phyloP scores from a whole-genome alignment of 2,329 filamentous ascomycete species.

The Sordariomycetes sp. region DNA sequence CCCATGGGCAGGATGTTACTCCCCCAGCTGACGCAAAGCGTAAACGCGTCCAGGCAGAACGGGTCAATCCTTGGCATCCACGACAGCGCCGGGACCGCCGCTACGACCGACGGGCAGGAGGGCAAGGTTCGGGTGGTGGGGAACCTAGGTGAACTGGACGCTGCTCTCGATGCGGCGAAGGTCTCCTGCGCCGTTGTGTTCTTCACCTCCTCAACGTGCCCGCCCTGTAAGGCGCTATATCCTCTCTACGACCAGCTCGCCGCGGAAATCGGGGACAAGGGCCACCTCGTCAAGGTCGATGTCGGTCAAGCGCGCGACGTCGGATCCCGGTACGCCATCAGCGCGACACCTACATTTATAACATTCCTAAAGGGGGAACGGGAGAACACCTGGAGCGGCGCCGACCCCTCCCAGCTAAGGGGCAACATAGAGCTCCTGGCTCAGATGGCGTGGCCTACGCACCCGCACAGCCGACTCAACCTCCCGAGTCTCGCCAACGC shows the following conservation, averaged over 20 bases:
- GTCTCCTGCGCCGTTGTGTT: conserved; percentile 70
- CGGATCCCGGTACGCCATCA: conserved; percentile 51
- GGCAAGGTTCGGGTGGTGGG: neutral
- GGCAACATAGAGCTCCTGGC: conserved; percentile 62
- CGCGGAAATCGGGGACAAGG: conserved; percentile 53
- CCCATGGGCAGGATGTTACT: conserved; percentile 81
- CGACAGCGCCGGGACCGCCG: conserved; percentile 13
- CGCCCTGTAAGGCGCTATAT: conserved; percentile 73
- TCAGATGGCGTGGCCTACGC: conserved; percentile 60
- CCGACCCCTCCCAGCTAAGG: conserved; percentile 52
- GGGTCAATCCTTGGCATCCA: conserved; percentile 41
- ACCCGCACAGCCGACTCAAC: conserved; percentile 60
- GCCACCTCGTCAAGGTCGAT: conserved; percentile 72
- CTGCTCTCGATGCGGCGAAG: conserved; percentile 48
- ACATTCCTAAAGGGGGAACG: conserved; percentile 68
- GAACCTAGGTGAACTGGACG: conserved; percentile 4
- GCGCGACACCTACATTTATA: conserved; percentile 78
- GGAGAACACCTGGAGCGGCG: conserved; percentile 70
- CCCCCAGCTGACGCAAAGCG: conserved; percentile 47
- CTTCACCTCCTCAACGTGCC: conserved; percentile 82
- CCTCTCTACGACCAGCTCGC: conserved; percentile 73
- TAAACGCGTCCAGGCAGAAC: conserved; percentile 33
- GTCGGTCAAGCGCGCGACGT: conserved; percentile 53
- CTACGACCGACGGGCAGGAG: conserved; percentile 13
- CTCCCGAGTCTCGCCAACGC: conserved; percentile 57